Base-by-base conservation (phyloP, 768 basidiomycete genomes). In the Lactarius quietus region DNA sequence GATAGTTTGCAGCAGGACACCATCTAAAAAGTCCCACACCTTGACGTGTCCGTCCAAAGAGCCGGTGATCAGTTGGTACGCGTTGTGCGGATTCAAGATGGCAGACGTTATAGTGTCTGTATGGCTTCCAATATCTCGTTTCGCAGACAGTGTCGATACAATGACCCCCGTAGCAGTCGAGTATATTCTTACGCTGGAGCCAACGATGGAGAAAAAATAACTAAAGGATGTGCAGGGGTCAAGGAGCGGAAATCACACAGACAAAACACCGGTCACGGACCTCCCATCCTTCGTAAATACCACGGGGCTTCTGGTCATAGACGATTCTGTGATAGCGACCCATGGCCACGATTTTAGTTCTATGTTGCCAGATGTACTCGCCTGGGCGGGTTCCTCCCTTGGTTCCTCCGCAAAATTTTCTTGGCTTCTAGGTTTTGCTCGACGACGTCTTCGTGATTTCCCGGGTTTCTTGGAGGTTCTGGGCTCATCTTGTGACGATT, bases 1-100 rank as follows among this genome's bases (percentile, higher is more conserved):
- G 67, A 97, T 83, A 2, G 88, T 91, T 66, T 87, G 85, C 65
- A 98, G 78, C 14, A 97, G 77, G 9, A 81, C 79, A 6, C 88
- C 94, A 64, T 97, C 95, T 41, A 95, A 78, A n/a, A 90, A 95
- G 77, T 98, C 94, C 97, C 97, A 99, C 29, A 97, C 78, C 73
- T 91, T 85, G 67, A 98, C 76, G 39, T 81, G 82, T n/a, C 95
- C 96, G 70, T 94, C 90, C 65, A 87, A 71, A 9, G 92, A 92
- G 56, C 86, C 88, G 14, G 93, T 93, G 68, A 98, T 85, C 68
- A 99, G 76, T 74, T 98, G 97, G 68, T 93, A 91, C 29, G 86
- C 81, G 76, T 97, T 98, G 67, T 87, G 82, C 17, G 97, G 94
- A 73, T 86, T 90, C 62, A 98, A 76, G 45, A 87, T 78, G 45